phyloP scores from a whole-genome alignment of 2,329 filamentous ascomycete species.

The Aspergillus japonicus region DNA sequence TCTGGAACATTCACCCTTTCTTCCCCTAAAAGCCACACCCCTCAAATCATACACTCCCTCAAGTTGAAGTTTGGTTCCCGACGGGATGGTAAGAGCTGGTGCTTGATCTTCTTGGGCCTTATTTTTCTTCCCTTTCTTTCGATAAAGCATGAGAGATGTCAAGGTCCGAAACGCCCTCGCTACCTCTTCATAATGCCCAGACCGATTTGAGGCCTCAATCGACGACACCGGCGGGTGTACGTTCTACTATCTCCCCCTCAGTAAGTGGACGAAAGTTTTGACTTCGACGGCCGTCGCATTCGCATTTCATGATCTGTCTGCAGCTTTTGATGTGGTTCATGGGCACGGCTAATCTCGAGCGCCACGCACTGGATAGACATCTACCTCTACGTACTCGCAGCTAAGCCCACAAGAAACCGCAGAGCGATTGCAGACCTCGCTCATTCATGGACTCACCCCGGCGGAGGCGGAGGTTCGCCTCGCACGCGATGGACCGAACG shows the following conservation, averaged over 20 bases:
- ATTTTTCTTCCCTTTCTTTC: constrained; percentile 7
- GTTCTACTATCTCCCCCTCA: constrained; percentile 31
- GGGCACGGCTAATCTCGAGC: constrained; percentile 6
- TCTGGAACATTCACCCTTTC: neutral
- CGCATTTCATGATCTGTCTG: neutral
- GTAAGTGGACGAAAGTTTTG: constrained; percentile 25
- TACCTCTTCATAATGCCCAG: constrained; percentile 57
- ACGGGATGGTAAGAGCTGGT: constrained; percentile 30
- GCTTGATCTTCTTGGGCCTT: constrained; percentile 18
- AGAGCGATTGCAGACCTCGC: constrained; percentile 74
- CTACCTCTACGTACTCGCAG: constrained; percentile 55
- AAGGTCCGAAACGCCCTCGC: constrained; percentile 57
- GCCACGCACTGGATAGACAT: constrained; percentile 29
- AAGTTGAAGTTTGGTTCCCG: neutral
- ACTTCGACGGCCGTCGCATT: neutral
- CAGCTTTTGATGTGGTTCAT: neutral
- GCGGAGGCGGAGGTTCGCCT: constrained; percentile 78
- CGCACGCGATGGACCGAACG: constrained; percentile 81
- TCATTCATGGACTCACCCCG: constrained; percentile 75
- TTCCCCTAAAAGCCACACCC: neutral
- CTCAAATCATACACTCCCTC: neutral
- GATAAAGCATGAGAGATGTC: constrained; percentile 58
- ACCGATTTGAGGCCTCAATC: constrained; percentile 31
- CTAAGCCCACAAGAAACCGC: constrained; percentile 79
- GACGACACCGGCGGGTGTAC: constrained; percentile 28